Percentiles rank a stretch among this genome's conserved stretches.
phyloP scores from a whole-genome alignment of 1,139 yeast genomes.

The Candida freyschussii region DNA sequence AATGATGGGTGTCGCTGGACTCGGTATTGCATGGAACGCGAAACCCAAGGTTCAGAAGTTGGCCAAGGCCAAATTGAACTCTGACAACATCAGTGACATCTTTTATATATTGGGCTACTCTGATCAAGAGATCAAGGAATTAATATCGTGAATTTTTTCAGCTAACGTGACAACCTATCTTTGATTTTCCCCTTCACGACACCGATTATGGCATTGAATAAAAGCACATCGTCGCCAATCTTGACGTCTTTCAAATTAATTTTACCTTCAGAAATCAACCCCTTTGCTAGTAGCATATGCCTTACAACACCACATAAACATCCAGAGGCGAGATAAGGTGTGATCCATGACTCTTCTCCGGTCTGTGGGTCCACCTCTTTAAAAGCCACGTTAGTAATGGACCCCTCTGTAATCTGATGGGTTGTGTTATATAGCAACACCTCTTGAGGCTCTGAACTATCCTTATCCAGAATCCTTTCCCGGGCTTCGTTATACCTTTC shows the following conservation, averaged over 20 bases:
- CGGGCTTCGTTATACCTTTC: conserved; percentile 62
- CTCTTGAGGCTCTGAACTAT: conserved; percentile 47
- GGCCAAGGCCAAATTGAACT: conserved; percentile 82
- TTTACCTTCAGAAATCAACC: conserved; percentile 49
- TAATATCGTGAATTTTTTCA: conserved; percentile 11
- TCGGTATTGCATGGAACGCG: conserved; percentile 96
- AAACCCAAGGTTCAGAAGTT: conserved; percentile 80
- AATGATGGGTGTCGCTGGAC: conserved; percentile 92
- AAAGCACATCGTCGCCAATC: conserved; percentile 60
- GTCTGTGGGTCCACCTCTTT: conserved; percentile 28
- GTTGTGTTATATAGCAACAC: conserved; percentile 64
- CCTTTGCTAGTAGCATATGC: conserved; percentile 53
- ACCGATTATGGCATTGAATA: conserved; percentile 84
- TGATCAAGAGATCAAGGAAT: conserved; percentile 47
- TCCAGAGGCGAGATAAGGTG: conserved; percentile 74
- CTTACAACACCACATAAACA: conserved; percentile 85
- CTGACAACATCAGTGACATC: conserved; percentile 63
- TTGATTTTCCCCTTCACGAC: conserved; percentile 57
- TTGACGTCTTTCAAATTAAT: conserved; percentile 42
- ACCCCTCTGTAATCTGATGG: conserved; percentile 71
- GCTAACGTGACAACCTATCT: conserved; percentile 10
- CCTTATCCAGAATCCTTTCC: conserved; percentile 30
- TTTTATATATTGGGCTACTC: conserved; percentile 76
- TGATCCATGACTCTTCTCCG: conserved; percentile 55
- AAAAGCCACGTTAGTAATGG: conserved; percentile 78